phyloP scores from a whole-genome alignment of 179 eudicot genomes.

The Beta macrorhiza region DNA sequence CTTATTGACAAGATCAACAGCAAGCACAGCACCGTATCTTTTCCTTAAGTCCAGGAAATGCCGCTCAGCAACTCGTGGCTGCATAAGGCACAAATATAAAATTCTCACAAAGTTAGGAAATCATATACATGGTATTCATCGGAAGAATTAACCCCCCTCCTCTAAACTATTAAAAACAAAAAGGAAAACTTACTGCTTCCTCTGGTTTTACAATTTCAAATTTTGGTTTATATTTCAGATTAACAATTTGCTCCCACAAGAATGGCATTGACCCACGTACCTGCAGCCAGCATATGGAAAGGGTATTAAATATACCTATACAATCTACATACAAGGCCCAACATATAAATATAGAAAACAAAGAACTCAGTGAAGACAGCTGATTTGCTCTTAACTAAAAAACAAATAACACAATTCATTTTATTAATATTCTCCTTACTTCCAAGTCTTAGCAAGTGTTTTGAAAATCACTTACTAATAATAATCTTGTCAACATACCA shows the following conservation, averaged over 20 bases:
- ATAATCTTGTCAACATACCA: background rate
- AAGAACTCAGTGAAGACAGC: background rate
- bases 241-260: slow-evolving; percentile 96
- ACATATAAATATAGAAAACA: background rate
- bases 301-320: slow-evolving; percentile 8
- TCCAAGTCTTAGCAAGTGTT: background rate
- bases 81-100: slow-evolving; percentile 23
- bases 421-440: background rate
- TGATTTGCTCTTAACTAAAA: background rate
- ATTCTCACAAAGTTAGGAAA: slow-evolving; percentile 14
- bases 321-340: slow-evolving; percentile 2
- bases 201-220: slow-evolving; percentile 73
- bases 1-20: slow-evolving; percentile 92
- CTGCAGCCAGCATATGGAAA: slow-evolving; percentile 43
- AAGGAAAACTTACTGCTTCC: slow-evolving; percentile 62
- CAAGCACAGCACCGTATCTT: slow-evolving; percentile 90
- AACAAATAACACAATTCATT: background rate
- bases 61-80: slow-evolving; percentile 86
- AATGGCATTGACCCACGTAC: slow-evolving; percentile 96
- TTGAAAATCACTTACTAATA: background rate
- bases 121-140: background rate
- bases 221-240: slow-evolving; percentile 92
- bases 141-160: background rate
- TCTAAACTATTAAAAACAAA: background rate
- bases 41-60: slow-evolving; percentile 87